Evolutionary conservation across 345 rosid species (phyloP).

Genomic region (Turritis glabra): DNA sequence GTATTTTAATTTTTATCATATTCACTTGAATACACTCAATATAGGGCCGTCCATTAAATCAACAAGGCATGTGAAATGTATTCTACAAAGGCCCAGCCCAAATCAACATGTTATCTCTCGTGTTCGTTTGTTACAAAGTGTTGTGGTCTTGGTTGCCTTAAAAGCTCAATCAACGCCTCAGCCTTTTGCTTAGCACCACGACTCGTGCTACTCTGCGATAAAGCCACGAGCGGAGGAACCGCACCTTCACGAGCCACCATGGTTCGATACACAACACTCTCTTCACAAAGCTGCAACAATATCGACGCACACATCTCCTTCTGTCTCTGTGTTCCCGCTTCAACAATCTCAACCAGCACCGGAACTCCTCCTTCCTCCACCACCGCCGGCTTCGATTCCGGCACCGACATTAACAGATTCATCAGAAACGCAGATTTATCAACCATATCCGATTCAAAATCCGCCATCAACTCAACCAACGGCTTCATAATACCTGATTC

Average conservation of each 20-base stretch:
- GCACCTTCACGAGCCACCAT: conserved; percentile 95
- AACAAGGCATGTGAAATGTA: background rate
- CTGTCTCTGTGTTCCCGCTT: conserved; percentile 82
- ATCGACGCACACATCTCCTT: conserved; percentile 74
- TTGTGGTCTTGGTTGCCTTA: conserved; percentile 80
- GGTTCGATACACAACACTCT: conserved; percentile 56
- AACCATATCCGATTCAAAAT: conserved; percentile 89
- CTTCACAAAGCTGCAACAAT: conserved; percentile 71
- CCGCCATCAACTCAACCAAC: conserved; percentile 88
- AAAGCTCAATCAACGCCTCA: conserved; percentile 67
- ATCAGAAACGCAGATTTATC: conserved; percentile 83
- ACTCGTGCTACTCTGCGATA: conserved; percentile 72
- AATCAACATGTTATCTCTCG: background rate
- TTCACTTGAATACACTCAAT: background rate
- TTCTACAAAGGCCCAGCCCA: conserved; percentile 28
- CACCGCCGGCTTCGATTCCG: conserved; percentile 66
- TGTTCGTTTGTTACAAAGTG: background rate
- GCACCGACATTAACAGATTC: conserved; percentile 50
- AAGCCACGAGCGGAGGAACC: conserved; percentile 81
- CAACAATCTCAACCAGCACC: conserved; percentile 87
- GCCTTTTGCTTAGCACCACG: conserved; percentile 94
- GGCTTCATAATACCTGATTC: conserved; percentile 83
- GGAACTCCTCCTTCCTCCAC: conserved; percentile 94
- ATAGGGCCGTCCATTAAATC: background rate
- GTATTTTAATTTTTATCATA: no score